Evolutionary conservation across 164 flowering plant genomes (phyloP).

Genomic region (Aristolochia californica): DNA sequence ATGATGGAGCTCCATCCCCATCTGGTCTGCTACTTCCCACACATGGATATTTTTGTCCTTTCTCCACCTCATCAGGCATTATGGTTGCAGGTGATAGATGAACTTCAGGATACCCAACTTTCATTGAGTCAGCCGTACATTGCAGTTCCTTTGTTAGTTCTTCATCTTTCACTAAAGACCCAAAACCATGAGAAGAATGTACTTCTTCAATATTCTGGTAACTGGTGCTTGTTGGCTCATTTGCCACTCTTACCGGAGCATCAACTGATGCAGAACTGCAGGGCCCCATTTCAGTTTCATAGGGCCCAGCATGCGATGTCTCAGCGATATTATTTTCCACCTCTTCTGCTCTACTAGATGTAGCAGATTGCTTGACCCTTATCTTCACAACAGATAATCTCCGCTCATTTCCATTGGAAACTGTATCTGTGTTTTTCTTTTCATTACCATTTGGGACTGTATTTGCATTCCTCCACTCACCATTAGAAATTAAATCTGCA

Average conservation of each 20-base stretch:
- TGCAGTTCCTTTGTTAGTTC: conserved; percentile 67
- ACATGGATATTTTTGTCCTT: conserved; percentile 29
- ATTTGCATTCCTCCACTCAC: conserved; percentile 31
- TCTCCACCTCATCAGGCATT: conserved; percentile 30
- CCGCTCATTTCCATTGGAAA: conserved; percentile 52
- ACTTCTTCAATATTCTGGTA: conserved; percentile 69
- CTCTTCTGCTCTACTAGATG: conserved; percentile 57
- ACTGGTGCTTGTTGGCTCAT: conserved; percentile 34
- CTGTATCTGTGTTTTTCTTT: conserved; percentile 22
- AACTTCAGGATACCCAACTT: conserved; percentile 22
- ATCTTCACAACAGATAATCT: conserved; percentile 57
- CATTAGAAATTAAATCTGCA: conserved; percentile 25
- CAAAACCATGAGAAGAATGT: conserved; percentile 66
- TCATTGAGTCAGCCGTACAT: conserved; percentile 91
- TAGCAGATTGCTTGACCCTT: conserved; percentile 57
- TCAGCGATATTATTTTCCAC: conserved; percentile 34
- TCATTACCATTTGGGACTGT: conserved; percentile 52
- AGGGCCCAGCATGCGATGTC: conserved; percentile 36
- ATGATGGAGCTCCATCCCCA: conserved; percentile 19
- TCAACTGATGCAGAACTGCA: conserved; percentile 90
- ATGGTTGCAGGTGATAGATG: conserved; percentile 21
- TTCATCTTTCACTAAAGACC: conserved; percentile 50
- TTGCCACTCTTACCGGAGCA: conserved; percentile 56
- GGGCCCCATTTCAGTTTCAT: conserved; percentile 44
- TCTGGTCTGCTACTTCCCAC: conserved; percentile 23